phyloP scores from a whole-genome alignment of 2,329 filamentous ascomycete species.

The Ascocoryne sarcoides region DNA sequence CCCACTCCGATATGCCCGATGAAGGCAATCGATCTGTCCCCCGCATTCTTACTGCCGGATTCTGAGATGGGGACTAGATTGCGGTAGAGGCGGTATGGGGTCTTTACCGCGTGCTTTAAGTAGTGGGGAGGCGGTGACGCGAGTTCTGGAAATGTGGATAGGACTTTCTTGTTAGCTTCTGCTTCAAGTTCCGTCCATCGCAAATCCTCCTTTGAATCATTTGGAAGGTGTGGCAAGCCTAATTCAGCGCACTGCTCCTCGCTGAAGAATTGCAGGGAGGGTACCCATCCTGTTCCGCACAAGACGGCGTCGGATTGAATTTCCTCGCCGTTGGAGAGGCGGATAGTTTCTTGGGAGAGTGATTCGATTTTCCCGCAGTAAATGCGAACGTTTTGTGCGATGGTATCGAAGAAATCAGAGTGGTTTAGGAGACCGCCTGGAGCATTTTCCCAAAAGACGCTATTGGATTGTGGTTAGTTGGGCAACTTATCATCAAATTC shows the following conservation, averaged over 20 bases:
- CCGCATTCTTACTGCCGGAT: not conserved
- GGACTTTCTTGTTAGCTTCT: slow-evolving; percentile 18
- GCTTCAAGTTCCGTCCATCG: slow-evolving; percentile 21
- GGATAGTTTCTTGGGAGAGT: slow-evolving; percentile 12
- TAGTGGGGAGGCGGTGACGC: slow-evolving; percentile 21
- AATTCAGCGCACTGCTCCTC: slow-evolving; percentile 14
- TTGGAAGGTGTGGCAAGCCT: slow-evolving; percentile 19
- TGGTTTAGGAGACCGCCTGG: slow-evolving; percentile 24
- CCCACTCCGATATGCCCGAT: slow-evolving; percentile 20
- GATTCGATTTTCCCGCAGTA: slow-evolving; percentile 15
- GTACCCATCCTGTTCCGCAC: slow-evolving; percentile 23
- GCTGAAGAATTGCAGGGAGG: slow-evolving; percentile 21
- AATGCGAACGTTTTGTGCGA: slow-evolving; percentile 20
- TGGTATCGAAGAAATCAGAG: slow-evolving; percentile 22
- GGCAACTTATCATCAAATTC: slow-evolving; percentile 1
- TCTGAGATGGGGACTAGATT: slow-evolving; percentile 19
- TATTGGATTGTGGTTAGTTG: slow-evolving; percentile 9
- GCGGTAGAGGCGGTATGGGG: slow-evolving; percentile 22
- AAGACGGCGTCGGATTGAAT: slow-evolving; percentile 21
- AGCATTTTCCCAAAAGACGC: slow-evolving; percentile 24
- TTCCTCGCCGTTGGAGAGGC: slow-evolving; percentile 10
- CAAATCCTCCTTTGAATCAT: slow-evolving; percentile 11
- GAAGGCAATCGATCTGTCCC: slow-evolving; percentile 23
- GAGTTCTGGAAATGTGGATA: slow-evolving; percentile 21
- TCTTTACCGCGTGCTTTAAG: slow-evolving; percentile 6